Conservation (phyloP, 2,329 filamentous ascomycete genomes). For the Penicillium sp. region DNA sequence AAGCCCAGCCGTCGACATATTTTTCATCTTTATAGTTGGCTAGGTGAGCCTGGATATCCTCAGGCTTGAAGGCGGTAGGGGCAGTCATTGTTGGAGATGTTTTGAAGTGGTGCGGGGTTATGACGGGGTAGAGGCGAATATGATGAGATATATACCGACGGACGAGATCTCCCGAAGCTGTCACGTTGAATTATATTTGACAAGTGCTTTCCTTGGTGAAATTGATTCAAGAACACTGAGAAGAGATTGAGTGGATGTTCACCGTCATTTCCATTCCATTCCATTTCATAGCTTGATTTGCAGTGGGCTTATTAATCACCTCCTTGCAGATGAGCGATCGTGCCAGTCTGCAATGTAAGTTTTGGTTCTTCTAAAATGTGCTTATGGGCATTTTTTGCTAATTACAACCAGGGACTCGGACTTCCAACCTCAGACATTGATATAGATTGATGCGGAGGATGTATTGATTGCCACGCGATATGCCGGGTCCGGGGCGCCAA, state of each 20-base stretch:
- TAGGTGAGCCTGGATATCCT: constrained; percentile 43
- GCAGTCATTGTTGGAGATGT: constrained; percentile 11
- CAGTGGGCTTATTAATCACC: constrained; percentile 23
- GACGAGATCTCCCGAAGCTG: background rate
- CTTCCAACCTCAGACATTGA: background rate
- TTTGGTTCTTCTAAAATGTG: background rate
- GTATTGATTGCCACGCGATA: background rate
- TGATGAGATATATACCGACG: background rate
- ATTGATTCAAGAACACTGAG: background rate
- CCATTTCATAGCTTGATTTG: constrained; percentile 6
- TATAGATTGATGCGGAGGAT: background rate
- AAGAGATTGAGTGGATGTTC: background rate
- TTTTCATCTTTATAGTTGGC: constrained; percentile 38
- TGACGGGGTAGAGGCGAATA: background rate
- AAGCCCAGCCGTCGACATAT: constrained; percentile 53
- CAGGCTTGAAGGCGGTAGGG: constrained; percentile 17
- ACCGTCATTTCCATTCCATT: constrained; percentile 15
- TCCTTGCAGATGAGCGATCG: constrained; percentile 16
- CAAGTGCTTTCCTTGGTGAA: background rate
- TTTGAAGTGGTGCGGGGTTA: constrained; percentile 3
- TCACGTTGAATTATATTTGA: background rate
- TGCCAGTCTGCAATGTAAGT: background rate
- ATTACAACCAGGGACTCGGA: background rate
- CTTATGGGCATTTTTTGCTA: background rate
- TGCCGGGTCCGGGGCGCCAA: background rate